Evolutionary conservation across 371 early-diverging fungal species (phyloP), one percentile per base, ranked within the genome.

Genomic region (Rhizopus microsporus): DNA sequence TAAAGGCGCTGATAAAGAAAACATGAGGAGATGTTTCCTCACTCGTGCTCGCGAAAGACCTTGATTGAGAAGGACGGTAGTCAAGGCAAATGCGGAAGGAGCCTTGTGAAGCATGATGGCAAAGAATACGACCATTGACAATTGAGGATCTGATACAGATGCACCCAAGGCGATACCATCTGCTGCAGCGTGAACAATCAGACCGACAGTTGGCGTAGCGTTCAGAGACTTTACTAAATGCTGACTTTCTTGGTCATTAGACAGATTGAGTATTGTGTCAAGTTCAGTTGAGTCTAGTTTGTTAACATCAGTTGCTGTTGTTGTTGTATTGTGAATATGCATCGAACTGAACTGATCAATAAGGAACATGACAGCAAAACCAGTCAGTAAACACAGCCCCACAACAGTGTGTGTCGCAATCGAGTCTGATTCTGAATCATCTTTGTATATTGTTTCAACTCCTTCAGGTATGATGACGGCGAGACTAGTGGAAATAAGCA

Each of bases 21-120:
- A 96, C 17, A 88, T 68, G 7, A 88, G 69, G 31, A 97, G 76
- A 65, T 92, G 91, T 42, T 87, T 77, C 7, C 89, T 84, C 17
- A 95, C 83, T 44, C 78, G 77, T 5, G 77, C 71, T 43, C 87
- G 77, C 3, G 86, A 73, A 57, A 82, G 67, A 4, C 93, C 91
- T 44, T 83, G 85, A 54, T 83, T 82, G 54, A 95, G 74, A 23
- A 97, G 77, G 8, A 92, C 88, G 1, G 94, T 91, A 17, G 90
- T 81, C 8, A 95, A 79, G 0, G 94, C 96, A 73, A 97, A 93
- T 0, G 97, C 93, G 3, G 93, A 86, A 4, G 97, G 96, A 1
- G 93, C 95, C 69, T 97, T 97, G 85, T 97, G 97, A 32, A 97
- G 81, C 84, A 95, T 88, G 59, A 97, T 91, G n/a, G 97, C 97